Percentiles rank a stretch among this genome's conserved stretches.
phyloP scores from a whole-genome alignment of 768 basidiomycete species.

The Filobasidium floriforme region DNA sequence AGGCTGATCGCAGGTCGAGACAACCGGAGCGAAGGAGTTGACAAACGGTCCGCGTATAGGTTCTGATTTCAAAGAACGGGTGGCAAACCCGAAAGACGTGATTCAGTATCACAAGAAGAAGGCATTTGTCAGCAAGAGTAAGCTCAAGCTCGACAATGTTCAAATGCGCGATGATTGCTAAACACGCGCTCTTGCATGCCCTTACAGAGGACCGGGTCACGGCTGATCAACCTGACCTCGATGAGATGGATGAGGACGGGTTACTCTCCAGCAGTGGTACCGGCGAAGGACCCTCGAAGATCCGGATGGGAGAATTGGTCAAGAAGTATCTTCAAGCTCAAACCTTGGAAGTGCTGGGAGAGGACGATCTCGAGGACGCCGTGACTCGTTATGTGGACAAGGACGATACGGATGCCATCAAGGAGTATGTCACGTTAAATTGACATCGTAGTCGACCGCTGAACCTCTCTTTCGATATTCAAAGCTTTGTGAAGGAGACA shows the following conservation, averaged over 20 bases:
- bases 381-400: slow-evolving; percentile 95
- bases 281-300: slow-evolving; percentile 52
- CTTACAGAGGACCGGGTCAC: slow-evolving; percentile 52
- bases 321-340: slow-evolving; percentile 86
- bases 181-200: background rate
- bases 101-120: slow-evolving; percentile 82
- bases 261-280: slow-evolving; percentile 57
- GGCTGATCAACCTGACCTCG: slow-evolving; percentile 69
- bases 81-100: slow-evolving; percentile 92
- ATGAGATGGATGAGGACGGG: slow-evolving; percentile 54
- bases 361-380: slow-evolving; percentile 84
- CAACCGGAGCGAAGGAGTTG: slow-evolving; percentile 79
- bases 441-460: background rate
- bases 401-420: slow-evolving; percentile 89
- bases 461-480: background rate
- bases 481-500: slow-evolving; percentile 46
- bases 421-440: slow-evolving; percentile 56
- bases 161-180: background rate
- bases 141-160: slow-evolving; percentile 9
- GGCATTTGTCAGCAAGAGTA: slow-evolving; percentile 49
- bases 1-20: slow-evolving; percentile 60
- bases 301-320: slow-evolving; percentile 82
- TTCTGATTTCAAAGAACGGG: slow-evolving; percentile 78
- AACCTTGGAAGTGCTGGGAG: slow-evolving; percentile 82
- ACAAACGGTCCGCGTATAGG: slow-evolving; percentile 96